Evolutionary conservation across 1,284 basidiomycete species (phyloP), one percentile per base, ranked within the genome.

Genomic region (Irpex sp.): DNA sequence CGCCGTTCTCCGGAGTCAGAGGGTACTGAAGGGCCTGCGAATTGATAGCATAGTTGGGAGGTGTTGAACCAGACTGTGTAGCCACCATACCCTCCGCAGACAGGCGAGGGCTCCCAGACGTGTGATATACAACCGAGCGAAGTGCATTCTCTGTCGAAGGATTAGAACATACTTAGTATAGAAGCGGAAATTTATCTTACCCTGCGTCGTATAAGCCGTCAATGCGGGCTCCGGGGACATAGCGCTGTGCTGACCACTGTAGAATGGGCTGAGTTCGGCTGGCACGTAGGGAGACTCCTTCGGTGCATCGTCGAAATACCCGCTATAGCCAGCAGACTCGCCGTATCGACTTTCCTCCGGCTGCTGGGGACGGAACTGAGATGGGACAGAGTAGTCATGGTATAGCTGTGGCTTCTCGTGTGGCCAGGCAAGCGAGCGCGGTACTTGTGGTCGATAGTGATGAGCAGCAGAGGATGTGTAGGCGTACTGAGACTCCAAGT

Each of bases 71-170:
- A 8, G 60, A 33, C 33, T 59, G 63, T 11, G 57, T 57, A 19
- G n/a, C 39, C 33, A 36, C 8, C 7, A 47, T 57, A 33, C 33
- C 33, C 35, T 60, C 37, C 15, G 17, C 61, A 17, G 17, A 6
- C 33, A 65, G 11, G 1, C 47, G 57, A 21, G 63, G 63, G 53
- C 63, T 65, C 33, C 54, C 56, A 13, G 63, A 65, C 15, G 61
- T 59, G 57, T 56, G 57, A 39, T 57, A 47, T 13, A 65, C 60
- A 36, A 65, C 58, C 19, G 63, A 61, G 5, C 60, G 63, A 5
- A 61, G 60, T 9, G 50, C 17, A 26, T 35, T 37, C 6, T 58
- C 63, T 65, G 37, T 46, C 50, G 19, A 33, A 7, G 35, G 5
- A 19, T 61, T 2, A 33, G 49, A 54, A 13, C 11, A 7, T n/a